Base-by-base conservation (phyloP, 2,329 filamentous ascomycete species). In the Bimuria novae-zelandiae region DNA sequence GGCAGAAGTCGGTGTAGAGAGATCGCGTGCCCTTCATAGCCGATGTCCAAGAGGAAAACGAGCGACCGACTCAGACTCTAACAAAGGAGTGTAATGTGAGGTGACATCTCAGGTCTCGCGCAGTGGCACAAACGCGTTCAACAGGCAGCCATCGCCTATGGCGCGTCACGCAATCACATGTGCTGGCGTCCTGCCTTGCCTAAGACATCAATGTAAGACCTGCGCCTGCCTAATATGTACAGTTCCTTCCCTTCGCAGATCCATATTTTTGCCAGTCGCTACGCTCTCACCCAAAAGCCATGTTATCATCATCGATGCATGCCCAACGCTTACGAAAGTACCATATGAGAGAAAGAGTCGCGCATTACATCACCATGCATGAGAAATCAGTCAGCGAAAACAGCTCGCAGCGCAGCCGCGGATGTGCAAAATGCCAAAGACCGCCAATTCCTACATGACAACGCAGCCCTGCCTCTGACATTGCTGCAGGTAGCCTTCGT, bases 401-500 rank as follows among this genome's bases (percentile, higher is more conserved):
- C n/a, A 14, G 8, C 40, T 12, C 27, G 12, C 17, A 29, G 6
- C 51, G 32, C 40, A 52, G 27, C 42, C 42, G 33, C 56, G 49
- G 8, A 42, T 46, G 27, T 17, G n/a, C 25, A 19, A 33, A 36
- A n/a, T 27, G 4, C 35, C 37, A 1, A 39, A 25, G 14, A 3
- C 25, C 23, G 7, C 16, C 33, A 33, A 7, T 27, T 19, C 30
- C 55, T 66, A 80, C 78, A 80, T 80, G 17, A 79, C 71, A 14
- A 55, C 63, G 59, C 78, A 80, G 21, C 65, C 74, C 62, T 75
- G 69, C 57, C 71, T 70, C 68, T 76, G 75, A 66, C 78, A 81
- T 59, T 79, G 77, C 64, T 93, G 89, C 65, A 96, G 75, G 72
- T 96, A 97, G 0, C 89, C 88, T 48, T 86, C 84, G 44, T 92